phyloP scores from a whole-genome alignment of 768 basidiomycete species.

The Steccherinum ochraceum region DNA sequence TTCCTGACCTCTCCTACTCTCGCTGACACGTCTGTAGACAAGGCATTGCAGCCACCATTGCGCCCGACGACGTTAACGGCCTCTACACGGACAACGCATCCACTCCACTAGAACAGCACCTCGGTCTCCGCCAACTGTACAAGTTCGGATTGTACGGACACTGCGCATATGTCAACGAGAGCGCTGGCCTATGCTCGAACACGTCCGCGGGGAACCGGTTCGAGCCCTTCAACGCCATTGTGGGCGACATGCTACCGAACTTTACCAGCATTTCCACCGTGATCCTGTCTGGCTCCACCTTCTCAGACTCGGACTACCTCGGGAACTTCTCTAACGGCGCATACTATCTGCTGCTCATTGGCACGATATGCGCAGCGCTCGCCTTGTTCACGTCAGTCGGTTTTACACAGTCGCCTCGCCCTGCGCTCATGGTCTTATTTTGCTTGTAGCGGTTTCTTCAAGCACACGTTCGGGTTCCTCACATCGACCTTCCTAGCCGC shows the following conservation, averaged over 20 bases:
- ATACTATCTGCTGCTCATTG: constrained; percentile 70
- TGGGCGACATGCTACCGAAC: constrained; percentile 61
- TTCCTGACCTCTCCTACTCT: constrained; percentile 2
- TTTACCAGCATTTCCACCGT: constrained; percentile 49
- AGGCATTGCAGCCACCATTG: constrained; percentile 41
- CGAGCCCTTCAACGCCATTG: constrained; percentile 57
- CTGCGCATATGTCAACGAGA: constrained; percentile 62
- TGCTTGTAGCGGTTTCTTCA: constrained; percentile 52
- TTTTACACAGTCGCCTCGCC: constrained; percentile 9
- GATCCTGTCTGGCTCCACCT: constrained; percentile 46
- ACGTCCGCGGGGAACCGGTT: constrained; percentile 52
- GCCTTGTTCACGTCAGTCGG: constrained; percentile 67
- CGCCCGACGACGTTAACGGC: constrained; percentile 48
- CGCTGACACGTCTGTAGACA: constrained; percentile 30
- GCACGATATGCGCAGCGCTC: constrained; percentile 58
- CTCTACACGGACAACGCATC: constrained; percentile 65
- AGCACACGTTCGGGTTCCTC: constrained; percentile 61
- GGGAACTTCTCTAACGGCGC: constrained; percentile 61
- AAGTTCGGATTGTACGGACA: constrained; percentile 78
- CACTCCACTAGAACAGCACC: constrained; percentile 46
- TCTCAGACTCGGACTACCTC: constrained; percentile 55
- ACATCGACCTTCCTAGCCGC: constrained; percentile 58
- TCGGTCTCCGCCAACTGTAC: constrained; percentile 67
- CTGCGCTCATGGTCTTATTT: neutral
- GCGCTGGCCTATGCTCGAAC: constrained; percentile 60